phyloP scores from a whole-genome alignment of 2,329 filamentous ascomycete species.

The Clathrospora elynae region DNA sequence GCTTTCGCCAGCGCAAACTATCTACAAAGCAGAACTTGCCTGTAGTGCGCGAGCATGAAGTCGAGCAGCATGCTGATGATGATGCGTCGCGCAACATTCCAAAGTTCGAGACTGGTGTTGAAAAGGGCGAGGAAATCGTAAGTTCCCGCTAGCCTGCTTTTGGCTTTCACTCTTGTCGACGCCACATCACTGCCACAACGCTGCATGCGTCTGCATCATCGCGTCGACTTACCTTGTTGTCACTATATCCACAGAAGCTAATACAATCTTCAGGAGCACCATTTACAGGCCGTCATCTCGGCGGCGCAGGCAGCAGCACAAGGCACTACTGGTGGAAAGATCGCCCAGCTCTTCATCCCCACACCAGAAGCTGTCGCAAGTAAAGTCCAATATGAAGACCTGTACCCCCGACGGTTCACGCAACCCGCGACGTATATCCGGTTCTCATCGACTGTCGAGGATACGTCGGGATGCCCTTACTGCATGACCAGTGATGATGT shows the following conservation, averaged over 20 bases:
- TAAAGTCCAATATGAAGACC: conserved; percentile 80
- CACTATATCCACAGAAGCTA: conserved; percentile 17
- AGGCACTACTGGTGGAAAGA: conserved; percentile 59
- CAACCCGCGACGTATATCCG: conserved; percentile 94
- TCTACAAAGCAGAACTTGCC: conserved; percentile 86
- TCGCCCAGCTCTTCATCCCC: conserved; percentile 68
- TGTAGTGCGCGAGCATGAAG: conserved; percentile 86
- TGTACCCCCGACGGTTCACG: conserved; percentile 79
- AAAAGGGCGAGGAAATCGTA: conserved; percentile 96
- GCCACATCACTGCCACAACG: conserved; percentile 1
- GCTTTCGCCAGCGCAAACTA: conserved; percentile 86
- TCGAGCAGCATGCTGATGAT: conserved; percentile 86
- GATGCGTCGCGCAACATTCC: conserved; percentile 77
- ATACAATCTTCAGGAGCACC: conserved; percentile 73
- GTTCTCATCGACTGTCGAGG: conserved; percentile 97
- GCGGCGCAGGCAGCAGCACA: conserved; percentile 62
- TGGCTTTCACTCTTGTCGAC: conserved; percentile 22
- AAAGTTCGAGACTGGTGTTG: conserved; percentile 93
- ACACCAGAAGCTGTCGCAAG: conserved; percentile 68
- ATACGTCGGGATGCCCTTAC: conserved; percentile 88
- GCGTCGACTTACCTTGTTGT: conserved; percentile 19
- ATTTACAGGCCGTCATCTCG: conserved; percentile 84
- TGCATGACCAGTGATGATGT: conserved; percentile 94
- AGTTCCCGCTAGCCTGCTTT: conserved; percentile 57
- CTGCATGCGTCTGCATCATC: conserved; percentile 1